Evolutionary conservation across 345 rosid genomes (phyloP).

Genomic region (Gossypium raimondii): DNA sequence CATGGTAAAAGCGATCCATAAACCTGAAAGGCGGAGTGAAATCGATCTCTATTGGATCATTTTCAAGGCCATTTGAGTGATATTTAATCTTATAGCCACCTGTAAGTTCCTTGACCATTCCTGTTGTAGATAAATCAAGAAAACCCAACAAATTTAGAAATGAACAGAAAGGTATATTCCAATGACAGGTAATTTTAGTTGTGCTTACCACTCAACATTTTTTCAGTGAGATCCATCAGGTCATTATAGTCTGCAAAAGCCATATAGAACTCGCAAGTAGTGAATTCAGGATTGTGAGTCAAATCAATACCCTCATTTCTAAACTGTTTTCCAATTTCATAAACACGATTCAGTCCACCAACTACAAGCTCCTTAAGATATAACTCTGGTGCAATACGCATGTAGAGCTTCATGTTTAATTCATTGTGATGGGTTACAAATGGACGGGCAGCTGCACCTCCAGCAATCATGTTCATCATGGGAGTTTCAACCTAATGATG

Average conservation of each 20-base stretch:
- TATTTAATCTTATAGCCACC: conserved; percentile 86
- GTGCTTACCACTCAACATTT: conserved; percentile 71
- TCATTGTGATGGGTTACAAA: conserved; percentile 97
- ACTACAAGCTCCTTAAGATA: conserved; percentile 84
- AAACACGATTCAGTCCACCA: conserved; percentile 89
- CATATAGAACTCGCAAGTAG: conserved; percentile 98
- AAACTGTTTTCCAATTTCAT: conserved; percentile 96
- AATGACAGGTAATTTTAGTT: background rate
- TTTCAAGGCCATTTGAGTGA: conserved; percentile 77
- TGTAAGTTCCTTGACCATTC: conserved; percentile 82
- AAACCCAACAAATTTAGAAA: background rate
- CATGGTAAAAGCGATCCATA: conserved; percentile 9
- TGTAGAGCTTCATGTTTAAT: conserved; percentile 73
- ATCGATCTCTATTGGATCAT: conserved; percentile 87
- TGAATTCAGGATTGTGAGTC: conserved; percentile 97
- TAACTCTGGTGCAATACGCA: conserved; percentile 97
- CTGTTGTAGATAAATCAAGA: conserved; percentile 30
- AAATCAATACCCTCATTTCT: conserved; percentile 97
- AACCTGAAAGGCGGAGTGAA: conserved; percentile 97
- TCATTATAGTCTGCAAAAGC: conserved; percentile 92
- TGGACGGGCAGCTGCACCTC: conserved; percentile 97
- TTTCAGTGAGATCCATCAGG: conserved; percentile 83
- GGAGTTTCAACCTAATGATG: conserved; percentile 82
- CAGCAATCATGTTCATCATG: conserved; percentile 98
- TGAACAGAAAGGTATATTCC: background rate